Evolutionary conservation across 140 eudicot genomes (phyloP).

Genomic region (Senecio squalidus): DNA sequence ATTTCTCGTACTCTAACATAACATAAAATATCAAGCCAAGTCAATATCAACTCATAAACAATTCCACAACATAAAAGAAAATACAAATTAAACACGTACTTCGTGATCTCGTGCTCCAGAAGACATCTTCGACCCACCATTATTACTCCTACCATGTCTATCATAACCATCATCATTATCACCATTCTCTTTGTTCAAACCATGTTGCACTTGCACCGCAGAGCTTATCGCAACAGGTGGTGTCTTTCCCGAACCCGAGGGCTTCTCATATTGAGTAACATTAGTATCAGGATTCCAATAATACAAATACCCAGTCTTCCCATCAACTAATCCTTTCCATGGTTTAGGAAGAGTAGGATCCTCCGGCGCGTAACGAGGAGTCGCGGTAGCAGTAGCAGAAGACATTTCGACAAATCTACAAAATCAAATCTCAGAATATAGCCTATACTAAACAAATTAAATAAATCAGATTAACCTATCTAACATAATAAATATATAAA

Average conservation of each 20-base stretch:
- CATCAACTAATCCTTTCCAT: constrained; percentile 96
- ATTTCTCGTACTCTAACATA: background rate
- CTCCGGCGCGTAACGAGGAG: constrained; percentile 78
- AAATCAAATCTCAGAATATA: background rate
- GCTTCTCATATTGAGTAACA: constrained; percentile 82
- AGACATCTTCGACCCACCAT: constrained; percentile 35
- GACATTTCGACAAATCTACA: constrained; percentile 35
- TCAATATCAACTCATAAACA: background rate
- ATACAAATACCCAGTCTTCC: constrained; percentile 80
- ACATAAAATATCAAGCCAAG: background rate
- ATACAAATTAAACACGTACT: constrained; percentile 21
- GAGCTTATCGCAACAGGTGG: constrained; percentile 44
- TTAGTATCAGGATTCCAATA: constrained; percentile 96
- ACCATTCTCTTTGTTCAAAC: constrained; percentile 38
- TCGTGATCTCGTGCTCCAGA: constrained; percentile 40
- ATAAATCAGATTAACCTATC: background rate
- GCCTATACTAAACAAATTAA: constrained; percentile 16
- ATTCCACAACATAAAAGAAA: background rate
- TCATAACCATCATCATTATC: constrained; percentile 50
- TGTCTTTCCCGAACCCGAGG: constrained; percentile 38
- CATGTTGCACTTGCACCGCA: constrained; percentile 48
- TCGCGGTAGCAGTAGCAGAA: constrained; percentile 43
- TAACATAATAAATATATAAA: background rate
- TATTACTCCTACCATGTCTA: constrained; percentile 34
- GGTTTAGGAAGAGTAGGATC: constrained; percentile 96